Evolutionary conservation across 306 rosid species (phyloP).

Genomic region (Lathyrus aphaca): DNA sequence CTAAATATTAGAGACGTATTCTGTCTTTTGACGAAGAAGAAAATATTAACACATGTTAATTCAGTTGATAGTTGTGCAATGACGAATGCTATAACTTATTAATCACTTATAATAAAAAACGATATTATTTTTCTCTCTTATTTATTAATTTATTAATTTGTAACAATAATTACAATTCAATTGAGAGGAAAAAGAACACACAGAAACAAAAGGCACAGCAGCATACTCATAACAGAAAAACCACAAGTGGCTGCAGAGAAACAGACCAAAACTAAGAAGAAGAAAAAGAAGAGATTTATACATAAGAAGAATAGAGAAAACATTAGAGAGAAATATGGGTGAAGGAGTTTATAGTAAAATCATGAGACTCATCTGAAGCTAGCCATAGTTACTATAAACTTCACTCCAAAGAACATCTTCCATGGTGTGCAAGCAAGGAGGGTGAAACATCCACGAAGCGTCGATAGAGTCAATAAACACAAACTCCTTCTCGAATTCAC

Average conservation of each 20-base stretch:
- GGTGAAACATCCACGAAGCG: constrained; percentile 60
- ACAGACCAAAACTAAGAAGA: neutral
- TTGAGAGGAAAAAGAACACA: neutral
- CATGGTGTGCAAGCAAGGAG: constrained; percentile 59
- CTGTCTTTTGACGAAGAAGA: too few species aligned
- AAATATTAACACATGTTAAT: too few species aligned
- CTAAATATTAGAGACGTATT: too few species aligned
- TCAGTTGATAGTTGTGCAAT: too few species aligned
- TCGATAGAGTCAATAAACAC: constrained; percentile 63
- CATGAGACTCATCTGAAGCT: neutral
- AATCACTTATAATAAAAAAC: too few species aligned
- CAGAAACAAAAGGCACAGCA: constrained; percentile 4
- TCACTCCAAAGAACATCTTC: constrained; percentile 43
- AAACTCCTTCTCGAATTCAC: constrained; percentile 53
- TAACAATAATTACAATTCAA: constrained; percentile 49
- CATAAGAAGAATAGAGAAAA: neutral
- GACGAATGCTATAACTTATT: too few species aligned
- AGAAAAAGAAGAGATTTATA: constrained; percentile 10
- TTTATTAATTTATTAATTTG: neutral
- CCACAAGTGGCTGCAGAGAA: constrained; percentile 44
- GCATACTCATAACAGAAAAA: constrained; percentile 46
- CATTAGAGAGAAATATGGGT: neutral
- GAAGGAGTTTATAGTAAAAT: neutral
- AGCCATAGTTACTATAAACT: neutral
- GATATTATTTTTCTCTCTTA: constrained; percentile 34